phyloP scores from a whole-genome alignment of 352 stramenopile genomes.

The Peronospora tabacina region DNA sequence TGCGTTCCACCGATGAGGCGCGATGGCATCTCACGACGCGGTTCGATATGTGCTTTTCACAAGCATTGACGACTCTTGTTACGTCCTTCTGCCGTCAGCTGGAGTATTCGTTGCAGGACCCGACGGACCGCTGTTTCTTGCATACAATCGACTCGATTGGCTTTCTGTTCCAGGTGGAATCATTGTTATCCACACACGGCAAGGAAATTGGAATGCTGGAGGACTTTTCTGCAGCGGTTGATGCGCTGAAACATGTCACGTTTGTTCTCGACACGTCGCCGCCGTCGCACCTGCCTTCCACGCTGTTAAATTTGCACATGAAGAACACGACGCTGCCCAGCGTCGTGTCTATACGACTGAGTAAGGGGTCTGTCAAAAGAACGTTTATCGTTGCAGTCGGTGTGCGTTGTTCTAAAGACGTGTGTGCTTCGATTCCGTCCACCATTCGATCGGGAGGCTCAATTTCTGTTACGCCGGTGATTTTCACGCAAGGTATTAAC shows the following conservation, averaged over 20 bases:
- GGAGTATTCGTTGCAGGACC: constrained; percentile 61
- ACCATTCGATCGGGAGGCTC: constrained; percentile 38
- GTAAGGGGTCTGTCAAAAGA: constrained; percentile 37
- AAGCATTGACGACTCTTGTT: constrained; percentile 65
- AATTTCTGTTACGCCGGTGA: constrained; percentile 53
- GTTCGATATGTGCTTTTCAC: constrained; percentile 71
- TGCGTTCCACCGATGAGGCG: constrained; percentile 50
- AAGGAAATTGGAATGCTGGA: constrained; percentile 95
- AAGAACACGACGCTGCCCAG: constrained; percentile 60
- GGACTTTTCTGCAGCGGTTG: constrained; percentile 74
- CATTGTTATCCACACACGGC: constrained; percentile 89
- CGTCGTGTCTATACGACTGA: constrained; percentile 66
- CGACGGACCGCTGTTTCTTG: constrained; percentile 48
- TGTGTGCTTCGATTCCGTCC: constrained; percentile 37
- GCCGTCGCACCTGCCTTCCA: constrained; percentile 50
- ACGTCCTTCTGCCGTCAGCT: constrained; percentile 67
- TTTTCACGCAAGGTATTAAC: constrained; percentile 75
- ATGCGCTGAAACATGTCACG: constrained; percentile 62
- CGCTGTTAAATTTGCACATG: constrained; percentile 71
- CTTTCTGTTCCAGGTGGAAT: constrained; percentile 88
- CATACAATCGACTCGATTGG: constrained; percentile 55
- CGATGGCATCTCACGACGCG: constrained; percentile 72
- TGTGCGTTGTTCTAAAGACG: constrained; percentile 41
- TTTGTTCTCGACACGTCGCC: constrained; percentile 66
- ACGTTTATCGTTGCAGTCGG: constrained; percentile 51